A percentile compares a stretch with the other conserved stretches of the same genome.
Conservation (phyloP, 1,284 basidiomycete genomes). For the Sanghuangporus weigelae region DNA sequence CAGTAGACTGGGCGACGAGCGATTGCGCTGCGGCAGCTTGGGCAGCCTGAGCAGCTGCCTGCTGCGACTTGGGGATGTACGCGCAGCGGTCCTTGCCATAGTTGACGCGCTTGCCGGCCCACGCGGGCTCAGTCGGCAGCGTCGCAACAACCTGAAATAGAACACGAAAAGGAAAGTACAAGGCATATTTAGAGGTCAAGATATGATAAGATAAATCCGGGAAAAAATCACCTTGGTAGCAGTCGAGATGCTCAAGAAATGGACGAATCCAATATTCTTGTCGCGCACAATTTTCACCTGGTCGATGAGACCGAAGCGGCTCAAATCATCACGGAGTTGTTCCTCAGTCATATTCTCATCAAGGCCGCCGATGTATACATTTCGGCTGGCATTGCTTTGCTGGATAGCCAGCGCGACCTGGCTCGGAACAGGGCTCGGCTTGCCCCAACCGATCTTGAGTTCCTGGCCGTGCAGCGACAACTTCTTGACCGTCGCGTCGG, state of each 20-base stretch:
- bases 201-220: background rate
- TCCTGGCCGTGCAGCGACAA: conserved; percentile 87
- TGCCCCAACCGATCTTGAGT: conserved; percentile 95
- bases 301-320: conserved; percentile 91
- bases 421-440: conserved; percentile 81
- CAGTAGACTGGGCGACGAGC: conserved; percentile 54
- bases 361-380: conserved; percentile 90
- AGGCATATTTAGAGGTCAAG: background rate
- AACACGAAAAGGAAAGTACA: conserved; percentile 5
- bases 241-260: conserved; percentile 88
- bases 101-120: conserved; percentile 93
- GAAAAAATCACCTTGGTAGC: conserved; percentile 77
- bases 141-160: conserved; percentile 76
- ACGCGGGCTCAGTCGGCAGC: conserved; percentile 81
- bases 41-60: conserved; percentile 75
- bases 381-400: conserved; percentile 86
- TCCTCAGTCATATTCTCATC: conserved; percentile 88
- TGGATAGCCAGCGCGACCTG: conserved; percentile 82
- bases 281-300: conserved; percentile 97
- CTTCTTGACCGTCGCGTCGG: conserved; percentile 92
- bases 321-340: conserved; percentile 80
- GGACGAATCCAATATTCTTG: conserved; percentile 97
- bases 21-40: conserved; percentile 80
- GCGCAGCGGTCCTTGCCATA: conserved; percentile 96
- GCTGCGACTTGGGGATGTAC: conserved; percentile 88